These are phyloP conservation scores for Corinectria fuckeliana DNA, from an alignment of 2,329 filamentous ascomycete genomes.

Conservation along the genomic window DNA sequence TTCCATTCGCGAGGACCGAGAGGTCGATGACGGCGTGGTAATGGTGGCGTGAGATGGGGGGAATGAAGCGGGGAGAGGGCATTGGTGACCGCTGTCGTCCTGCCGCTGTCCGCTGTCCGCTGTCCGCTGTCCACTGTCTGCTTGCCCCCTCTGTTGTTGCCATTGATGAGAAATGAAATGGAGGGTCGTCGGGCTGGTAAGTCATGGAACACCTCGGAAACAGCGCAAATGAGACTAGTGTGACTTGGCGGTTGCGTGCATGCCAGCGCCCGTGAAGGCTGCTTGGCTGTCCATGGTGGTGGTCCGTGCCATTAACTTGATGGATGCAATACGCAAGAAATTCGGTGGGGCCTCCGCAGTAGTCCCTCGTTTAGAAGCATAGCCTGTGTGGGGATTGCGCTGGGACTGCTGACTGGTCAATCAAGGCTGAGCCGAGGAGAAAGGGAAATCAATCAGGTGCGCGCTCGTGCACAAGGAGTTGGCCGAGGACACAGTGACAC, in stretches of 20 bases:
- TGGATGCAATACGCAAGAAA: conserved; percentile 12
- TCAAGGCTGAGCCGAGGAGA: conserved; percentile 17
- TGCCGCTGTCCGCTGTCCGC: neutral
- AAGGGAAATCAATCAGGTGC: conserved; percentile 24
- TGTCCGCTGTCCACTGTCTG: neutral
- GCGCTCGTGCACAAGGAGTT: conserved; percentile 5
- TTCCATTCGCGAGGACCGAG: neutral
- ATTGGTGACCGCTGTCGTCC: neutral
- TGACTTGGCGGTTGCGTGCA: conserved; percentile 21
- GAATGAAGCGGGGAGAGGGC: neutral
- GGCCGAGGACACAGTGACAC: conserved; percentile 1
- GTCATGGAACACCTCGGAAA: conserved; percentile 21
- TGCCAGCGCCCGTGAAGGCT: conserved; percentile 22
- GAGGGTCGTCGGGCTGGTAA: conserved; percentile 4
- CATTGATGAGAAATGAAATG: conserved; percentile 9
- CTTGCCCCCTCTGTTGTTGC: too few species aligned
- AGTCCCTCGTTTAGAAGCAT: conserved; percentile 23
- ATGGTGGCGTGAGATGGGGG: conserved; percentile 21
- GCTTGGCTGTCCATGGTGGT: conserved; percentile 15
- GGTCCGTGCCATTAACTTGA: conserved; percentile 17
- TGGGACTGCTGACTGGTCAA: conserved; percentile 23
- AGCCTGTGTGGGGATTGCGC: conserved; percentile 26
- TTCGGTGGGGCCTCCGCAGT: neutral
- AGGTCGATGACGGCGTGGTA: conserved; percentile 24
- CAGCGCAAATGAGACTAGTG: conserved; percentile 21